Conservation (phyloP, 495 filamentous ascomycete genomes). For the Hypoxylon trugodes region DNA sequence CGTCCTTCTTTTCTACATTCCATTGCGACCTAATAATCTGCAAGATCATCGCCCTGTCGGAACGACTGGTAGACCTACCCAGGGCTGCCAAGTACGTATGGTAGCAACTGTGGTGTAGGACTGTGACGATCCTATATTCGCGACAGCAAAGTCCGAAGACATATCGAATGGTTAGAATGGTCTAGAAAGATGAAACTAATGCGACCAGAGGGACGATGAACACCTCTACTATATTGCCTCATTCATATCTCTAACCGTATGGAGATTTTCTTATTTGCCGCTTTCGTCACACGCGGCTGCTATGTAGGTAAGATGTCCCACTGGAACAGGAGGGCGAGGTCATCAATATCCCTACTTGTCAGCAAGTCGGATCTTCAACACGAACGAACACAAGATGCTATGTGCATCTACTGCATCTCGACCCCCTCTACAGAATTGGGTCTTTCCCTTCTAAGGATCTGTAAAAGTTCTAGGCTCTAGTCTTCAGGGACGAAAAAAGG, state of each 20-base stretch:
- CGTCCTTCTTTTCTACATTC: slow-evolving; percentile 11
- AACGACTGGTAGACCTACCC: slow-evolving; percentile 11
- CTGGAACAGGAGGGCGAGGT: slow-evolving; percentile 6
- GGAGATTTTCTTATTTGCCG: slow-evolving; percentile 31
- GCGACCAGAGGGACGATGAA: background rate
- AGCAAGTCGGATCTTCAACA: slow-evolving; percentile 11
- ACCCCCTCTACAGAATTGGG: background rate
- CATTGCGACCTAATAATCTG: background rate
- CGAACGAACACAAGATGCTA: background rate
- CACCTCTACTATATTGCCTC: slow-evolving; percentile 6
- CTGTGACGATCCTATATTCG: slow-evolving; percentile 7
- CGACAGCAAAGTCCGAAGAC: slow-evolving; percentile 14
- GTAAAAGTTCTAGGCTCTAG: slow-evolving; percentile 22
- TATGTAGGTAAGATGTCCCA: slow-evolving; percentile 17
- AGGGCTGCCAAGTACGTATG: no score
- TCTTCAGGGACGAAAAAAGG: slow-evolving; percentile 20
- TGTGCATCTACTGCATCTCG: no score
- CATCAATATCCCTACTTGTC: slow-evolving; percentile 17
- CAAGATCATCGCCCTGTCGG: slow-evolving; percentile 21
- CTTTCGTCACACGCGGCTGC: slow-evolving; percentile 36
- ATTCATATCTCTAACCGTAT: slow-evolving; percentile 22
- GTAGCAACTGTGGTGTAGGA: no score
- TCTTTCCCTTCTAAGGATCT: slow-evolving; percentile 15
- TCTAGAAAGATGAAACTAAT: slow-evolving; percentile 7
- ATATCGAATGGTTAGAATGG: slow-evolving; percentile 9